Base-by-base conservation (phyloP, 805 yeast species). In the Kockiozyma suomiensis region DNA sequence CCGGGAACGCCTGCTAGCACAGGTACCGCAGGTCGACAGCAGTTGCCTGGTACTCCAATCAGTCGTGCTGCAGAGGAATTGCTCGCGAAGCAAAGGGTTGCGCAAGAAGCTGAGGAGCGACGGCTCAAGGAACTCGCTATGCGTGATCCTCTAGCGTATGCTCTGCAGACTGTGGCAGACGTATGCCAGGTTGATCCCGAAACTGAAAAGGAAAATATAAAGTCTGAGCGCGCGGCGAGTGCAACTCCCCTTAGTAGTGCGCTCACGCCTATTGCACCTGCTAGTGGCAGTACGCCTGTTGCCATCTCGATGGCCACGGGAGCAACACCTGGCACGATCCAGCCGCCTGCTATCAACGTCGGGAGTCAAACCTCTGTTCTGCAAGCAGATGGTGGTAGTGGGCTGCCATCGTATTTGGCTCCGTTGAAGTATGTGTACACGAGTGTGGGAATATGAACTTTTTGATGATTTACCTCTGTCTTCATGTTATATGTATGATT, bases 141-240 rank as follows among this genome's bases (percentile, higher is more conserved):
- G 57, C n/a, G 45, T 13, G 66, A 60, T 41, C 66, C 66, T 25
- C 43, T 62, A 7, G 48, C 43, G 41, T 62, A 62, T 25, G 66
- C 65, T 19, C 54, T 62, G 28, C 56, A 48, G 30, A 42, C 64
- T 6, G 59, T 62, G 4, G 64, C 66, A 4, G 50, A 52, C 3
- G 61, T 48, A 13, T 60, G 64, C 30, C 49, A 57, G 8, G 64
- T 62, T n/a, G 60, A 58, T 28, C 35, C 50, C 21, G 49, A 32
- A 3, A 41, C 50, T 15, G 65, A 55, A 46, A 48, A 56, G 38
- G 59, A 54, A 30, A 54, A 28, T 12, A 41, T 38, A 26, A 41
- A 50, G 26, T 17, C 38, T n/a, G 47, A 38, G 13, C 17, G 40
- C 10, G 28, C 7, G 5, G 26, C 54, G 13, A 38, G 46, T 17